Conservation (phyloP, 805 yeast genomes). For the Candida ascalaphidarum region DNA sequence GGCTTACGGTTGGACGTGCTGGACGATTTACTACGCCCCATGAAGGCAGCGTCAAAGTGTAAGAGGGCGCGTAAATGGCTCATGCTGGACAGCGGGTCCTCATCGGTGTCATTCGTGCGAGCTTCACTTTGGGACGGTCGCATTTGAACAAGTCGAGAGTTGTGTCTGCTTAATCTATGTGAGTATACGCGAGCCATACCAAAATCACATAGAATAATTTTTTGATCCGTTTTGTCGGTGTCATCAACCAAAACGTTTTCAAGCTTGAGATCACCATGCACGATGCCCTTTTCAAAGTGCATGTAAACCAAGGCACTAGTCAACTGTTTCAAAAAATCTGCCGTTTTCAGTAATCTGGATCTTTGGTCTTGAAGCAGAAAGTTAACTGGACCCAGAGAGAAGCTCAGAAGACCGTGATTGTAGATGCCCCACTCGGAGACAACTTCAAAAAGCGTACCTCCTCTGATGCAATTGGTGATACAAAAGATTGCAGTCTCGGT, state of each 20-base stretch:
- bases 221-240: conserved; percentile 14
- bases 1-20: conserved; percentile 25
- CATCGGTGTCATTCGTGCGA: conserved; percentile 4
- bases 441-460: conserved; percentile 76
- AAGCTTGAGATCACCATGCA: conserved; percentile 77
- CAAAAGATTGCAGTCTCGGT: conserved; percentile 62
- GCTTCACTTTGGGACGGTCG: conserved; percentile 1
- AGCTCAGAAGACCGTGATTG: conserved; percentile 14
- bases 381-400: conserved; percentile 18
- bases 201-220: conserved; percentile 72
- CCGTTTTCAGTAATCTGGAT: conserved; percentile 25
- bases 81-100: no score
- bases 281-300: conserved; percentile 45
- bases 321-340: conserved; percentile 41
- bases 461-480: conserved; percentile 55
- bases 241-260: conserved; percentile 67
- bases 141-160: conserved; percentile 5
- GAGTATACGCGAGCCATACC: conserved; percentile 57
- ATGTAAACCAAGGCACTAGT: conserved; percentile 53
- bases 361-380: conserved; percentile 17
- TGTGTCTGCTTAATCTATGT: conserved; percentile 16
- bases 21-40: conserved; percentile 26
- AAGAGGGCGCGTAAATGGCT: conserved; percentile 1
- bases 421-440: conserved; percentile 59
- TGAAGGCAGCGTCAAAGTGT: conserved; percentile 9